phyloP scores from a whole-genome alignment of 1,284 basidiomycete genomes.

The Pseudozyma thailandica region DNA sequence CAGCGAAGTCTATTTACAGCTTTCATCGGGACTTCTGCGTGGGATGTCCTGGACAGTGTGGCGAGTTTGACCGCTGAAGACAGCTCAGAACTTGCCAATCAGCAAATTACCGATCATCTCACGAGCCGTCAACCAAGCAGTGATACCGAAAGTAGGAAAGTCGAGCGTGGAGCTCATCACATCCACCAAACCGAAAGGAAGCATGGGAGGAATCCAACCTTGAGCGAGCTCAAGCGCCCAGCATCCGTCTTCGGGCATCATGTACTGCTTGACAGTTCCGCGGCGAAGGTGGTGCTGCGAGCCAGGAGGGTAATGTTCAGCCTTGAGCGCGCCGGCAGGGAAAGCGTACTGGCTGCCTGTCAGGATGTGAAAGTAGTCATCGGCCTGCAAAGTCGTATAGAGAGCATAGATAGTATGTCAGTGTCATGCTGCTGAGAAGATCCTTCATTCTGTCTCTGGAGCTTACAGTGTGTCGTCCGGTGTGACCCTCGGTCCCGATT shows the following conservation, averaged over 20 bases:
- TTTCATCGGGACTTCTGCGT: neutral
- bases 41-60: neutral
- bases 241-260: constrained; percentile 88
- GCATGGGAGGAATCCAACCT: constrained; percentile 72
- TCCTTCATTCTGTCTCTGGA: neutral
- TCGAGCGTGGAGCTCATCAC: constrained; percentile 88
- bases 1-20: constrained; percentile 3
- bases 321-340: constrained; percentile 79
- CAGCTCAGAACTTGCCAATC: constrained; percentile 40
- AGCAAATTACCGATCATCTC: constrained; percentile 65
- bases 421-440: no score
- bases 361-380: constrained; percentile 97
- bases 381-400: constrained; percentile 71
- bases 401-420: neutral
- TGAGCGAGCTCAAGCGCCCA: constrained; percentile 94
- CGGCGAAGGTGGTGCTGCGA: constrained; percentile 84
- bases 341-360: constrained; percentile 93
- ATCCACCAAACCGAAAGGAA: constrained; percentile 90
- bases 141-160: constrained; percentile 82
- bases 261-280: constrained; percentile 92
- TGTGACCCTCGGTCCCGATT: constrained; percentile 94
- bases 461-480: constrained; percentile 81
- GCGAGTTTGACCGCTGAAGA: neutral
- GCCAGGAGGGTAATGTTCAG: constrained; percentile 84
- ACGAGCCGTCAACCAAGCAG: constrained; percentile 77